Evolutionary conservation across 106 monocot species (phyloP).

Genomic region (Xerophyta viscosa): DNA sequence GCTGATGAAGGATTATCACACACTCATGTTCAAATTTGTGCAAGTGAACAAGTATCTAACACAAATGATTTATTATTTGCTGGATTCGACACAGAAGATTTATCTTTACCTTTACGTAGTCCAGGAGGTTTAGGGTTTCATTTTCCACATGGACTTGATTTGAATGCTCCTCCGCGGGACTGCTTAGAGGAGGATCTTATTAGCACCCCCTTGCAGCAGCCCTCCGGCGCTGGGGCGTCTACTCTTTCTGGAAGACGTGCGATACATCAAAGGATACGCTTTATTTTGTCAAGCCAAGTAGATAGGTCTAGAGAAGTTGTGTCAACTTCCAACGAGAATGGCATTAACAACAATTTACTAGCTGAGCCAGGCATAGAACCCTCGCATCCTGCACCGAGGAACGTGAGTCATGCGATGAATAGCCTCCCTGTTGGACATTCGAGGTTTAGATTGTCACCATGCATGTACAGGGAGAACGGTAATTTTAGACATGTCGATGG

Average conservation of each 20-base stretch:
- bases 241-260: slow-evolving; percentile 65
- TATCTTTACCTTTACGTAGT: not conserved
- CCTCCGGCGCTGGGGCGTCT: slow-evolving; percentile 33
- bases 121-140: slow-evolving; percentile 1
- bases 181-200: slow-evolving; percentile 13
- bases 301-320: slow-evolving; percentile 28
- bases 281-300: slow-evolving; percentile 32
- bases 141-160: slow-evolving; percentile 32
- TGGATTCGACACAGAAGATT: slow-evolving; percentile 2
- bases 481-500: slow-evolving; percentile 36
- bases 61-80: slow-evolving; percentile 1
- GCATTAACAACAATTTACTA: no score
- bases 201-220: slow-evolving; percentile 25
- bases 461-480: slow-evolving; percentile 14
- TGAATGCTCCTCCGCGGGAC: slow-evolving; percentile 33
- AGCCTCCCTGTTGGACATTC: no score
- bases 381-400: not conserved
- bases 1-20: slow-evolving; percentile 22
- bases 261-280: slow-evolving; percentile 45
- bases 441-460: slow-evolving; percentile 13
- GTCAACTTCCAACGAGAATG: not conserved
- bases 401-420: no score
- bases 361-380: slow-evolving; percentile 6
- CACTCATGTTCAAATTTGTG: slow-evolving; percentile 10
- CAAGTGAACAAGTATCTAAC: slow-evolving; percentile 8